Percentiles rank a stretch among this genome's conserved stretches.
Conservation (phyloP, 495 filamentous ascomycete genomes). For the Xylaria intraflava region DNA sequence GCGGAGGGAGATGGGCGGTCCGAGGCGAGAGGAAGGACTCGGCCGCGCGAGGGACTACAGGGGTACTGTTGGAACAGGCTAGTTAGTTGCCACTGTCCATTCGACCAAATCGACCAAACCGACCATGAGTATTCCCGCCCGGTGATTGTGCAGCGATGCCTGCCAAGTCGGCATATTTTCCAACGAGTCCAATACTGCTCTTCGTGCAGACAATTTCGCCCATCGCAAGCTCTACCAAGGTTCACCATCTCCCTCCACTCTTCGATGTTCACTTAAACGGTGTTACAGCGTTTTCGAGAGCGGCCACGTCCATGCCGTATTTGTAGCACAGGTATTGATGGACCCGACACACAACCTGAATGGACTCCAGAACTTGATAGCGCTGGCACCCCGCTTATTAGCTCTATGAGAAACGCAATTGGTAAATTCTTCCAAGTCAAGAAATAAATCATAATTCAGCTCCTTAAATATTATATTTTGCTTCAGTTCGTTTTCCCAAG, state of each 20-base stretch:
- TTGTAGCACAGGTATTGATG: slow-evolving; percentile 7
- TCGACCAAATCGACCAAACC: not conserved
- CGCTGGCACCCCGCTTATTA: not conserved
- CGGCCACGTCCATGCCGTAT: not conserved
- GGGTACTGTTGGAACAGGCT: not conserved
- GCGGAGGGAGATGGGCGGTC: not conserved
- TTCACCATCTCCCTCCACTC: no score
- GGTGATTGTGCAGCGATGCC: not conserved
- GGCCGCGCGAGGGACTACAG: not conserved
- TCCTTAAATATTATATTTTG: not conserved
- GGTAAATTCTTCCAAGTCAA: not conserved
- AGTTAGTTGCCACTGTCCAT: not conserved
- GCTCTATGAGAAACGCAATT: not conserved
- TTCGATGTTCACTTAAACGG: not conserved
- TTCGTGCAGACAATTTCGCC: not conserved
- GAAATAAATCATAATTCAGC: not conserved
- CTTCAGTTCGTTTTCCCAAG: not conserved
- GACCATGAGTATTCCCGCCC: not conserved
- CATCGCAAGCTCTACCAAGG: not conserved
- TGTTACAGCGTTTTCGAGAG: not conserved
- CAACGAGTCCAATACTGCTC: not conserved
- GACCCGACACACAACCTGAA: not conserved
- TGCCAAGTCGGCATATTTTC: not conserved
- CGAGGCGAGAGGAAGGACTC: not conserved
- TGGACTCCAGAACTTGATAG: not conserved